Conservation (phyloP, 108 stramenopile genomes). For the Stephanodiscus triporus region DNA sequence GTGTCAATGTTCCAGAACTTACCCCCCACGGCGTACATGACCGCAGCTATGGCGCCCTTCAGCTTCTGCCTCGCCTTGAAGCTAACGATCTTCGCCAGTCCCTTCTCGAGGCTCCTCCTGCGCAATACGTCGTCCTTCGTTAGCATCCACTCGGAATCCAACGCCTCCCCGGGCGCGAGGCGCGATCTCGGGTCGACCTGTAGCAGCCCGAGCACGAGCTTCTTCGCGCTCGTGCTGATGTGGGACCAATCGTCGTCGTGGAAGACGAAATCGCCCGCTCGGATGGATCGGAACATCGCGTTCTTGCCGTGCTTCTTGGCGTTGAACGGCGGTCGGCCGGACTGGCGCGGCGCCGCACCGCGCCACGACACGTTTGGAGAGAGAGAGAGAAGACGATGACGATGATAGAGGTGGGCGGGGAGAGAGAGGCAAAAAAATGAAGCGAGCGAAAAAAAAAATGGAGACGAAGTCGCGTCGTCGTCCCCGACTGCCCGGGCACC, state of each 20-base stretch:
- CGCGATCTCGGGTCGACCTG: slow-evolving; percentile 74
- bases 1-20: slow-evolving; percentile 56
- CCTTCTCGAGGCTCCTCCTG: slow-evolving; percentile 52
- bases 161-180: slow-evolving; percentile 57
- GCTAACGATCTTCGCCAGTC: slow-evolving; percentile 66
- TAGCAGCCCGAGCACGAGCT: slow-evolving; percentile 77
- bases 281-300: slow-evolving; percentile 79
- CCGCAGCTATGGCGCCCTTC: slow-evolving; percentile 63
- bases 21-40: slow-evolving; percentile 34
- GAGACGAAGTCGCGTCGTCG: too few species aligned
- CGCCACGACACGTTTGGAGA: too few species aligned
- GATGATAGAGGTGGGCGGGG: background rate
- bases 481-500: too few species aligned
- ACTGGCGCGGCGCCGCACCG: too few species aligned
- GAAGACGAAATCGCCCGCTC: slow-evolving; percentile 77
- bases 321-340: slow-evolving; percentile 63
- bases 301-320: slow-evolving; percentile 58
- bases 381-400: too few species aligned
- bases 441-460: too few species aligned
- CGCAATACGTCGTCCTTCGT: slow-evolving; percentile 48
- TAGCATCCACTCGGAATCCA: slow-evolving; percentile 75
- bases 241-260: slow-evolving; percentile 73
- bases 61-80: slow-evolving; percentile 77
- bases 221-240: slow-evolving; percentile 75
- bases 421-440: too few species aligned